Evolutionary conservation across 345 rosid genomes (phyloP), one percentile per base, ranked within the genome.

Genomic region (Rhodamnia rubescens): DNA sequence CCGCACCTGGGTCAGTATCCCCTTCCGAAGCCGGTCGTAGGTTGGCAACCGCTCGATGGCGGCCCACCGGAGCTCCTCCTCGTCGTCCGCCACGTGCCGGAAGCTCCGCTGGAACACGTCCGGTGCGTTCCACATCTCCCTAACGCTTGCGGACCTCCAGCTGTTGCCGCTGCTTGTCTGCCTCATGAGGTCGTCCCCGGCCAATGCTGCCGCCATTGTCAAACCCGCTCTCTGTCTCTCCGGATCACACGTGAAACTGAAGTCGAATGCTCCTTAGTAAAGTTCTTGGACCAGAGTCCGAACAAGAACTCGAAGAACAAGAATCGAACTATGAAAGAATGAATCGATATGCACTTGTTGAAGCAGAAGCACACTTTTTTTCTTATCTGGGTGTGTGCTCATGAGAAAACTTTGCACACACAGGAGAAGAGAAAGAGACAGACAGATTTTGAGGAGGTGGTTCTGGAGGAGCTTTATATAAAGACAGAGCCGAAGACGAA

Each of bases 21-120:
- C 90, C 78, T 85, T 88, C 85, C 85, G 80, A 89, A 89, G 9
- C 57, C 89, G 64, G 83, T 88, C 90, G 83, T 86, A 89, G 32
- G 91, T 90, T 53, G 89, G 90, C 58, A 90, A 82, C 86, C 85
- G 83, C 86, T 90, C 83, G 50, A 90, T 85, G 59, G 90, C 89
- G 1, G 84, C 88, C 88, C 89, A 89, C 78, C 54, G 58, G 74
- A 89, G 85, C 88, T 89, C 90, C 85, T 87, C 90, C 87, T 90
- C 90, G 6, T 88, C 87, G 16, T 87, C 88, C 22, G 7, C 53
- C 55, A 32, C 74, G 75, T 53, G 53, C 61, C 84, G 26, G 59
- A 84, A 12, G 27, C 84, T 84, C 84, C 88, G 74, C 85, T 57
- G 83, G 85, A 90, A 90, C 58, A 87, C 87, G 14, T 90, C 90